Conservation (phyloP, 768 basidiomycete genomes). For the Leccinum boreale region DNA sequence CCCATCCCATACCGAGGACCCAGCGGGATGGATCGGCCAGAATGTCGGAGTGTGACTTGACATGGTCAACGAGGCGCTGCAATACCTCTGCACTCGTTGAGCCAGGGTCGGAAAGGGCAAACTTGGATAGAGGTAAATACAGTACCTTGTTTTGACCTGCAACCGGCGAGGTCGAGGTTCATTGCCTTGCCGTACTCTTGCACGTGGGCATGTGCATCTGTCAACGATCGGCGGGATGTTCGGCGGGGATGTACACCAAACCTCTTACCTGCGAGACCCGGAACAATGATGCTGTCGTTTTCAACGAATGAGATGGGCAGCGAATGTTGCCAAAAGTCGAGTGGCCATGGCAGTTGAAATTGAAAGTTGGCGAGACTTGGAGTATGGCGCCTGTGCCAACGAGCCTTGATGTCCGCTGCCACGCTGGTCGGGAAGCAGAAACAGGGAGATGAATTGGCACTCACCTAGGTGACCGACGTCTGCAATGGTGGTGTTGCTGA, state of each 20-base stretch:
- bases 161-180: conserved; percentile 60
- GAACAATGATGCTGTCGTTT: conserved; percentile 52
- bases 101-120: neutral
- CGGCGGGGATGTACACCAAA: neutral
- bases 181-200: conserved; percentile 66
- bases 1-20: conserved; percentile 92
- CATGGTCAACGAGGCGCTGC: conserved; percentile 54
- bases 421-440: neutral
- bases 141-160: conserved; percentile 57
- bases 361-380: conserved; percentile 5
- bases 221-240: neutral
- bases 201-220: conserved; percentile 81
- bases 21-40: conserved; percentile 53
- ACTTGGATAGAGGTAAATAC: conserved; percentile 30
- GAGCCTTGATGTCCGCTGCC: conserved; percentile 22
- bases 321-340: conserved; percentile 18
- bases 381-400: conserved; percentile 17
- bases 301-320: conserved; percentile 25
- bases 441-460: conserved; percentile 8
- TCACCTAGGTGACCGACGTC: conserved; percentile 50
- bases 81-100: conserved; percentile 51
- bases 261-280: conserved; percentile 64
- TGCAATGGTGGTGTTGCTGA: conserved; percentile 45
- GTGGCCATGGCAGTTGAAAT: conserved; percentile 24
- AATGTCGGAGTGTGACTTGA: conserved; percentile 55